These are phyloP conservation scores for Salvia rosmarinus DNA, from an alignment of 257 asterid genomes.

Conservation along the genomic window DNA sequence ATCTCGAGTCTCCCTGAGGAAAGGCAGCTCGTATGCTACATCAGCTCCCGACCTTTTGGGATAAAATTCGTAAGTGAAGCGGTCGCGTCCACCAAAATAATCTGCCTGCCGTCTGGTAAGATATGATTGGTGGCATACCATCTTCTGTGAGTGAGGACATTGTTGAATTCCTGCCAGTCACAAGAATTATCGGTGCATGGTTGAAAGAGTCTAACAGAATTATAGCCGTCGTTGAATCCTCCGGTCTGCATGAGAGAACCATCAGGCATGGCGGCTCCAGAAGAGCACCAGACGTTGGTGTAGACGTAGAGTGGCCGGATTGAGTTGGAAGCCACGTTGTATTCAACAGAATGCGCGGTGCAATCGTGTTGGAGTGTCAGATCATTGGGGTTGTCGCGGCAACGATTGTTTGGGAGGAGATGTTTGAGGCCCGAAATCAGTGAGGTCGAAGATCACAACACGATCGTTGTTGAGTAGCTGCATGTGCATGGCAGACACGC, in stretches of 20 bases:
- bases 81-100: constrained; percentile 20
- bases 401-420: constrained; percentile 49
- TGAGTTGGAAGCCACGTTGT: too few species aligned
- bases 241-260: background rate
- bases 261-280: background rate
- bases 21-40: background rate
- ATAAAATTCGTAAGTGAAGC: constrained; percentile 15
- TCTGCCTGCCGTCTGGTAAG: constrained; percentile 26
- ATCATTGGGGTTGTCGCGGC: too few species aligned
- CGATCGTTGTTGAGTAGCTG: constrained; percentile 65
- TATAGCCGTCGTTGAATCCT: background rate
- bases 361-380: too few species aligned
- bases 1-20: background rate
- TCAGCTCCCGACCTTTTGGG: background rate
- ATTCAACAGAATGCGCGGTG: too few species aligned
- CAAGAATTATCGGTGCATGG: background rate
- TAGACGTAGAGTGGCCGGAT: too few species aligned
- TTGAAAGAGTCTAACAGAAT: too few species aligned
- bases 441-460: constrained; percentile 63
- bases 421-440: constrained; percentile 64
- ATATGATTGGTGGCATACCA: constrained; percentile 29
- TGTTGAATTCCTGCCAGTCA: constrained; percentile 12
- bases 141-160: constrained; percentile 6
- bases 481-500: constrained; percentile 70
- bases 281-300: background rate